Conservation (phyloP, 345 rosid species). For the Populus alba region DNA sequence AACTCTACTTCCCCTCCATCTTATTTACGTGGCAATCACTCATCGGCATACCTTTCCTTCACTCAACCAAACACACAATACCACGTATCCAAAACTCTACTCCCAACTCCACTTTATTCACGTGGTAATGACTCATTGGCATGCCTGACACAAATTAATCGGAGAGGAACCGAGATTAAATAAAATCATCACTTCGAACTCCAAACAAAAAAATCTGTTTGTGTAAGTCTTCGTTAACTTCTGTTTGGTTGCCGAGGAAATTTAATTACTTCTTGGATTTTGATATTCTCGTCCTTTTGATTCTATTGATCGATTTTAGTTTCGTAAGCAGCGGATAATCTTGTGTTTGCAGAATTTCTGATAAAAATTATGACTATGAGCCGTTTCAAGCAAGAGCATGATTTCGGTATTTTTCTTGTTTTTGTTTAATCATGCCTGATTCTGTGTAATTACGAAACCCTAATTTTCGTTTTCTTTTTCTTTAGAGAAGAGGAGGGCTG, state of each 20-base stretch:
- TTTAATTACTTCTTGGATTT: background rate
- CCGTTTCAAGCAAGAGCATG: slow-evolving; percentile 65
- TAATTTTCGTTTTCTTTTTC: background rate
- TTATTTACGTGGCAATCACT: background rate
- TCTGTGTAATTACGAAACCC: background rate
- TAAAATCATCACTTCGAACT: background rate
- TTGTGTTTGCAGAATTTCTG: background rate
- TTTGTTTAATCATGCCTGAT: background rate
- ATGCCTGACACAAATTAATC: background rate
- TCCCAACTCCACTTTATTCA: background rate
- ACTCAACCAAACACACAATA: background rate
- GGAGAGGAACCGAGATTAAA: background rate
- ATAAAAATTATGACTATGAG: slow-evolving; percentile 44
- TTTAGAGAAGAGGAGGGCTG: slow-evolving; percentile 68
- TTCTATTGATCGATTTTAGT: background rate
- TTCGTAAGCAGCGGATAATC: background rate
- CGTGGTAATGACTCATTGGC: slow-evolving; percentile 1
- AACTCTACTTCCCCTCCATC: no score
- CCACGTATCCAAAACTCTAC: background rate
- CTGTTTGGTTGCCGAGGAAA: background rate
- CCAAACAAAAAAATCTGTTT: background rate
- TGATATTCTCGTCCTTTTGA: background rate
- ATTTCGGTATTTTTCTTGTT: slow-evolving; percentile 39
- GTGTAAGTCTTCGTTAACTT: background rate
- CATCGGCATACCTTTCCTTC: background rate